Percentiles rank a stretch among this genome's conserved stretches.
Conservation (phyloP, 805 yeast species). For the Blastobotrys terrestris region DNA sequence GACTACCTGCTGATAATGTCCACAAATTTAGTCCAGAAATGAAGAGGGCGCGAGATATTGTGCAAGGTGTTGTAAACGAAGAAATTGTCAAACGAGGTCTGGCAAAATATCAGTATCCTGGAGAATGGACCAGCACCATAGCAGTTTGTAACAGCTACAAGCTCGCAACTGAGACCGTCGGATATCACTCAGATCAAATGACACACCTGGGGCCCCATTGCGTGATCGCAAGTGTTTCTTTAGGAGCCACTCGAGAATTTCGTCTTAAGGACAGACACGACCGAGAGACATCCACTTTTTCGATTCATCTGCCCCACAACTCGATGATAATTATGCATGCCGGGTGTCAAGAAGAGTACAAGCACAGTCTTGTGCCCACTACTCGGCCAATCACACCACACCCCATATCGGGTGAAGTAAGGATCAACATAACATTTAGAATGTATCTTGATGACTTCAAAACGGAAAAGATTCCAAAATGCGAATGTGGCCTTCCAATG, state of each 20-base stretch:
- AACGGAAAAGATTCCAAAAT: slow-evolving; percentile 34
- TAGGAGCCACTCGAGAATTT: slow-evolving; percentile 68
- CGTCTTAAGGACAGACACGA: slow-evolving; percentile 38
- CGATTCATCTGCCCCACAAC: slow-evolving; percentile 66
- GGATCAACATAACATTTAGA: slow-evolving; percentile 65
- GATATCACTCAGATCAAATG: slow-evolving; percentile 72
- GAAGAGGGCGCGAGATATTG: slow-evolving; percentile 34
- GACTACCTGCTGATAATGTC: slow-evolving; percentile 29
- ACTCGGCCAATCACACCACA: slow-evolving; percentile 38
- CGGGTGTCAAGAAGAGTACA: slow-evolving; percentile 70
- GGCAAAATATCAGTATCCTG: slow-evolving; percentile 35
- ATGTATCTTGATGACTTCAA: slow-evolving; percentile 40
- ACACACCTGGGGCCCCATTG: slow-evolving; percentile 70
- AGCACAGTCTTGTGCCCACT: slow-evolving; percentile 54
- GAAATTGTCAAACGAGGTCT: slow-evolving; percentile 30
- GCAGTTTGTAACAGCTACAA: slow-evolving; percentile 55
- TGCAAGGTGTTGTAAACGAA: slow-evolving; percentile 38
- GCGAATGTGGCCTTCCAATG: slow-evolving; percentile 43
- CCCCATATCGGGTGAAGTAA: slow-evolving; percentile 40
- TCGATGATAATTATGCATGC: slow-evolving; percentile 67
- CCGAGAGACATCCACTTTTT: slow-evolving; percentile 33
- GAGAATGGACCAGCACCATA: slow-evolving; percentile 47
- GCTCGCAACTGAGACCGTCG: slow-evolving; percentile 45
- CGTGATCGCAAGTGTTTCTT: slow-evolving; percentile 56
- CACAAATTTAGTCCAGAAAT: slow-evolving; percentile 38